A percentile compares a stretch with the other conserved stretches of the same genome.
These are phyloP conservation scores for Dactylellina sp. DNA, from an alignment of 2,329 filamentous ascomycete genomes.

Conservation along the genomic window DNA sequence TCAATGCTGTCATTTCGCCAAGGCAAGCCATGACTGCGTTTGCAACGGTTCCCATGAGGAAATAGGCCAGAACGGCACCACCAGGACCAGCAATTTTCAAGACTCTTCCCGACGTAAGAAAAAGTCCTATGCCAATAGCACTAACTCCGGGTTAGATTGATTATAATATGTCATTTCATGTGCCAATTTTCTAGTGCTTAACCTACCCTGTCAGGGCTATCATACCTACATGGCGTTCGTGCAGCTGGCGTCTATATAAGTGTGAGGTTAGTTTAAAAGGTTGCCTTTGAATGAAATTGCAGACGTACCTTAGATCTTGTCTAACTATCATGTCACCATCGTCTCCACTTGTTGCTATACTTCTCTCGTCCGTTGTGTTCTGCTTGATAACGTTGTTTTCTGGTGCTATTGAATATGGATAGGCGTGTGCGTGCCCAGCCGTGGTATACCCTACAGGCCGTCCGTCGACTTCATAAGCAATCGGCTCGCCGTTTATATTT, in stretches of 20 bases:
- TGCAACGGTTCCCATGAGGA: conserved; percentile 63
- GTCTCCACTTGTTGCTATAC: conserved; percentile 54
- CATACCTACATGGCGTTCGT: conserved; percentile 62
- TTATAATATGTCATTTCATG: neutral
- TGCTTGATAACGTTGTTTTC: conserved; percentile 32
- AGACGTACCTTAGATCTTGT: conserved; percentile 37
- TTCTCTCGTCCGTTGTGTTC: conserved; percentile 42
- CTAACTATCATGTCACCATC: conserved; percentile 51
- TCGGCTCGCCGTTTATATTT: conserved; percentile 18
- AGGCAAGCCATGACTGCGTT: conserved; percentile 63
- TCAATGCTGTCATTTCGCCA: conserved; percentile 64
- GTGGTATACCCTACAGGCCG: conserved; percentile 2
- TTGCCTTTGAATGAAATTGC: neutral
- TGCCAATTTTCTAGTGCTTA: no score
- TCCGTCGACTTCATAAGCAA: conserved; percentile 47
- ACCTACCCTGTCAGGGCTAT: conserved; percentile 63
- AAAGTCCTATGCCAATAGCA: conserved; percentile 63
- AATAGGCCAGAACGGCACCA: conserved; percentile 62
- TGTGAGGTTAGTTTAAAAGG: neutral
- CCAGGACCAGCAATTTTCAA: conserved; percentile 64
- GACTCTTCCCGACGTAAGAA: conserved; percentile 63
- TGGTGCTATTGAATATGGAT: conserved; percentile 12
- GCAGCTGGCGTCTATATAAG: conserved; percentile 52
- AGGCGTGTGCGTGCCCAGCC: conserved; percentile 12
- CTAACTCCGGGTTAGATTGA: conserved; percentile 8